Evolutionary conservation across 2,329 filamentous ascomycete genomes (phyloP).

Genomic region (Hymenoscyphus scutula): DNA sequence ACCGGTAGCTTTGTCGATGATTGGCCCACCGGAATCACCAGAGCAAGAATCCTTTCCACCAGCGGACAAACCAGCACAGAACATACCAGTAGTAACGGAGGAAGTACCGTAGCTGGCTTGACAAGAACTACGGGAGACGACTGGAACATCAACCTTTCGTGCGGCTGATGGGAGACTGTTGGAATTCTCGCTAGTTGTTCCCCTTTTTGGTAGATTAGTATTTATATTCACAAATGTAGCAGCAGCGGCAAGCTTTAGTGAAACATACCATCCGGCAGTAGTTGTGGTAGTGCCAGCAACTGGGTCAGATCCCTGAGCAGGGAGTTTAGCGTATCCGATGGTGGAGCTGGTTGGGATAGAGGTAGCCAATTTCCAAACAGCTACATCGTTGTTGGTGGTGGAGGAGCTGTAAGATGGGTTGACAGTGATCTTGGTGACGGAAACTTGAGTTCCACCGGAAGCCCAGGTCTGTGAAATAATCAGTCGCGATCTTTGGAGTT

Average conservation of each 20-base stretch:
- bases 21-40: slow-evolving; percentile 27
- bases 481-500: background rate
- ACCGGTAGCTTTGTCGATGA: slow-evolving; percentile 22
- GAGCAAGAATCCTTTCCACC: slow-evolving; percentile 28
- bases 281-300: slow-evolving; percentile 16
- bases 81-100: slow-evolving; percentile 21
- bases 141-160: slow-evolving; percentile 24
- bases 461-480: slow-evolving; percentile 17
- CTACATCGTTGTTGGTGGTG: slow-evolving; percentile 20
- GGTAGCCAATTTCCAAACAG: slow-evolving; percentile 23
- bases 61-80: slow-evolving; percentile 24
- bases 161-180: slow-evolving; percentile 17
- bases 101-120: slow-evolving; percentile 19
- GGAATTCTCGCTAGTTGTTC: slow-evolving; percentile 12
- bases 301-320: slow-evolving; percentile 24
- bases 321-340: slow-evolving; percentile 23
- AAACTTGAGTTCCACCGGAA: slow-evolving; percentile 23
- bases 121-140: slow-evolving; percentile 22
- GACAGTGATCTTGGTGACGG: slow-evolving; percentile 17
- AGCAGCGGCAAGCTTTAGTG: background rate
- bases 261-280: slow-evolving; percentile 13
- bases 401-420: slow-evolving; percentile 21
- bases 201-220: background rate
- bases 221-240: background rate
- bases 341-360: slow-evolving; percentile 19